Conservation (phyloP, 208 protist species). For the Wallacemonas sp. region DNA sequence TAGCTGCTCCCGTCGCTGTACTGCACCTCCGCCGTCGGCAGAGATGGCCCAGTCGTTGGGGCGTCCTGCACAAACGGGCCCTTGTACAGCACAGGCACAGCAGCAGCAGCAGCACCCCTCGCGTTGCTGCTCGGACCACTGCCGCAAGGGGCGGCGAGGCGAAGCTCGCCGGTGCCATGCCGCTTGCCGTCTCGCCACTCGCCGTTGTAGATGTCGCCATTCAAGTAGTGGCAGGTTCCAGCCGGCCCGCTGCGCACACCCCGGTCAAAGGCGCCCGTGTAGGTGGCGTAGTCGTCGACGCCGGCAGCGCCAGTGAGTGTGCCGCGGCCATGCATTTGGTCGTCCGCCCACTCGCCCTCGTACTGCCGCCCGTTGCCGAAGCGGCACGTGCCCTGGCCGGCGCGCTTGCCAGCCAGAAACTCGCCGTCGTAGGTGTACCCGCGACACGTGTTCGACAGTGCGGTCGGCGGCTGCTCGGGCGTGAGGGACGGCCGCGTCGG, state of each 20-base stretch:
- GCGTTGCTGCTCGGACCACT: no score
- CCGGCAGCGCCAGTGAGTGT: conserved; percentile 44
- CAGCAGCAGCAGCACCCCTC: no score
- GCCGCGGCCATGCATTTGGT: conserved; percentile 84
- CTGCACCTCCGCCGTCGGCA: conserved; percentile 33
- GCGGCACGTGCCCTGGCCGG: conserved; percentile 67
- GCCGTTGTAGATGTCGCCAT: conserved; percentile 81
- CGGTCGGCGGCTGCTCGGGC: neutral
- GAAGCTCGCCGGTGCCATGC: conserved; percentile 65
- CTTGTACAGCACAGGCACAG: conserved; percentile 43
- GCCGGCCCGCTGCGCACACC: conserved; percentile 57
- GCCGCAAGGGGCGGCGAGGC: conserved; percentile 35
- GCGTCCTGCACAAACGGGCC: conserved; percentile 60
- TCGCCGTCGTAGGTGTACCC: conserved; percentile 74
- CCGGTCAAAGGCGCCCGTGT: conserved; percentile 61
- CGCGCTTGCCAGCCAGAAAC: conserved; percentile 60
- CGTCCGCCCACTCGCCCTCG: conserved; percentile 77
- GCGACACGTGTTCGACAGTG: neutral
- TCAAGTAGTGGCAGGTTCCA: conserved; percentile 68
- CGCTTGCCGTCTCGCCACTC: conserved; percentile 61
- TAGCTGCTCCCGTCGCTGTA: conserved; percentile 79
- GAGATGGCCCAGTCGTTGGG: conserved; percentile 19
- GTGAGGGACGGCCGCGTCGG: conserved; percentile 10
- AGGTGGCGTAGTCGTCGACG: conserved; percentile 65
- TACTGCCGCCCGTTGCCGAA: conserved; percentile 80